These are phyloP conservation scores for Gossypium trilobum DNA, from an alignment of 441 rosid species.

Conservation along the genomic window DNA sequence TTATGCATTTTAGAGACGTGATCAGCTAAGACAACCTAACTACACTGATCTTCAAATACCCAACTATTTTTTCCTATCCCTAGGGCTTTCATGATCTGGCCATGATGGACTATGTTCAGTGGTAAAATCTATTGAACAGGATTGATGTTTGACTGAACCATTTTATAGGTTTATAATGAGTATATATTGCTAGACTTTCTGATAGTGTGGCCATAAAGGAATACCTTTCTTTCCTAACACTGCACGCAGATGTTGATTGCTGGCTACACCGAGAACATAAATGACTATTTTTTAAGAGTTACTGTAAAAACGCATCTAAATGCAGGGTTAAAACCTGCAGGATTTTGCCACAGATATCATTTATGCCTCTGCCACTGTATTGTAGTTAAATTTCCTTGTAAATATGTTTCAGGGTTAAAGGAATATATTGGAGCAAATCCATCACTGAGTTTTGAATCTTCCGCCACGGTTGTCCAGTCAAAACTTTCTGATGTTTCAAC, in stretches of 20 bases:
- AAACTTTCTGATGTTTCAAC: slow-evolving; percentile 40
- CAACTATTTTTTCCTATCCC: not conserved
- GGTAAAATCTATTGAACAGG: not conserved
- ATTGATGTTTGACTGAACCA: slow-evolving; percentile 5
- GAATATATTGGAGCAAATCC: slow-evolving; percentile 96
- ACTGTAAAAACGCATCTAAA: not conserved
- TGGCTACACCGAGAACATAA: not conserved
- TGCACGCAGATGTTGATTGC: not conserved
- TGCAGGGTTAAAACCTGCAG: not conserved
- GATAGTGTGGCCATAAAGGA: not conserved
- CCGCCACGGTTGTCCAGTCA: slow-evolving; percentile 48
- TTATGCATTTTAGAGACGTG: slow-evolving; percentile 7
- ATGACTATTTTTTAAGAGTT: not conserved
- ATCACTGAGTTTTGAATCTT: slow-evolving; percentile 46
- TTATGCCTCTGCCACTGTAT: not conserved
- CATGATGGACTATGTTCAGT: not conserved
- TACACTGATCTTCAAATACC: not conserved
- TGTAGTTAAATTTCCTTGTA: slow-evolving; percentile 18
- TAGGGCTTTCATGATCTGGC: not conserved
- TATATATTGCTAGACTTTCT: not conserved
- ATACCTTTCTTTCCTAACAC: not conserved
- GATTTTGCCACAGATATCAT: not conserved
- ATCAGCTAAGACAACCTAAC: slow-evolving; percentile 11
- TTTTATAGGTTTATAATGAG: slow-evolving; percentile 1
- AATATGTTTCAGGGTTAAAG: slow-evolving; percentile 63